phyloP scores from a whole-genome alignment of 495 filamentous ascomycete genomes.

The Monascus purpureus region DNA sequence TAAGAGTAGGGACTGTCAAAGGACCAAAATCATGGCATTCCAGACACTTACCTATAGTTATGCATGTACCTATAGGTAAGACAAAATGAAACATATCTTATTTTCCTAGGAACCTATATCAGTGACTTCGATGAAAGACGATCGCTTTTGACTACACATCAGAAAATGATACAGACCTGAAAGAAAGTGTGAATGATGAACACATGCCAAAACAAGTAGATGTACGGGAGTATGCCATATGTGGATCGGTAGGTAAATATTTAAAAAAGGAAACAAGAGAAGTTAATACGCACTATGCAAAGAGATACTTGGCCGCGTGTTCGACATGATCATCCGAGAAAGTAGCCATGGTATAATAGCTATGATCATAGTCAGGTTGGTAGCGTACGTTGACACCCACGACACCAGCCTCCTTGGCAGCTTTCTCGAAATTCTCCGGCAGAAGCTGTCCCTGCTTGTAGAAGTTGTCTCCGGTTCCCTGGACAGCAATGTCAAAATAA shows the following conservation, averaged over 20 bases:
- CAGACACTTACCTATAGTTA: no score
- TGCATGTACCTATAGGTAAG: no score
- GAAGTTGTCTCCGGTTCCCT: constrained; percentile 88
- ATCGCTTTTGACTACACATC: background rate
- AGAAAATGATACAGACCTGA: background rate
- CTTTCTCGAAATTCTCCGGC: constrained; percentile 81
- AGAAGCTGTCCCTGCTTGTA: constrained; percentile 87
- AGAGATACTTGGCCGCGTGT: constrained; percentile 75
- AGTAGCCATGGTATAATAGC: constrained; percentile 83
- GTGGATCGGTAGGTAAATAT: constrained; percentile 8
- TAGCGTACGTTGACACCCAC: constrained; percentile 58
- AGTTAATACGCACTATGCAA: constrained; percentile 34
- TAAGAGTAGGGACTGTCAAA: no score
- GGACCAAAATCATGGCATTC: no score
- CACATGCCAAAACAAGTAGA: background rate
- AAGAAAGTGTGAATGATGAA: background rate
- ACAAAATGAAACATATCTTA: no score
- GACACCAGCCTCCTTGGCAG: constrained; percentile 57
- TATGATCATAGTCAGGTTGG: constrained; percentile 91
- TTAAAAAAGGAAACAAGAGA: constrained; percentile 4
- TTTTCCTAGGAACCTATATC: background rate
- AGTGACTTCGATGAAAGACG: background rate
- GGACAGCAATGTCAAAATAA: constrained; percentile 1
- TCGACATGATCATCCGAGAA: constrained; percentile 86
- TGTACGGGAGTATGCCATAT: background rate